Conservation (phyloP, 2,329 filamentous ascomycete genomes). For the Pestalotiopsis sp. region DNA sequence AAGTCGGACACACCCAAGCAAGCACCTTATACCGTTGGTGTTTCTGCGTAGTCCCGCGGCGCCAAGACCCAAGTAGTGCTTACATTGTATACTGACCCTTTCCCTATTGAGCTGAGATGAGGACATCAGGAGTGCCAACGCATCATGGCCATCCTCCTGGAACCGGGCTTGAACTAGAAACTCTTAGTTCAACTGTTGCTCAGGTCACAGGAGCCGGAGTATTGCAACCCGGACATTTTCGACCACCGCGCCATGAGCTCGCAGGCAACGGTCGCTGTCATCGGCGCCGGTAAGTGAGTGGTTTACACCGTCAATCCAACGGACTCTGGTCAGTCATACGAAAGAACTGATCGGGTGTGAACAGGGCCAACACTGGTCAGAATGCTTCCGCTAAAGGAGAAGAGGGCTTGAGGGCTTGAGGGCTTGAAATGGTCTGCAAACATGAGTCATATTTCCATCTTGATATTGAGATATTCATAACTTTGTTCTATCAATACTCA, state of each 20-base stretch:
- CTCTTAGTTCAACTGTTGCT: background rate
- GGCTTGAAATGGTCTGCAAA: background rate
- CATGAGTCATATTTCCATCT: background rate
- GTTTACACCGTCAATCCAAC: background rate
- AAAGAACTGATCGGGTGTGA: background rate
- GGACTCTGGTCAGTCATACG: background rate
- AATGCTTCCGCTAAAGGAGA: constrained; percentile 19
- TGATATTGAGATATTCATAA: background rate
- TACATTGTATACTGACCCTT: background rate
- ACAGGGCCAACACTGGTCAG: constrained; percentile 13
- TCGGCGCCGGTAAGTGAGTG: constrained; percentile 23
- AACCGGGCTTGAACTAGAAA: too few relatives aligned
- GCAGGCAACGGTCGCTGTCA: constrained; percentile 23
- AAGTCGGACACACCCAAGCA: too few relatives aligned
- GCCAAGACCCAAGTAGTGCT: background rate
- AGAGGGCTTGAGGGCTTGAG: constrained; percentile 8
- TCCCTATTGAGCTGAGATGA: background rate
- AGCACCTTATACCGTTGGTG: too few relatives aligned
- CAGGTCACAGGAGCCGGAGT: background rate
- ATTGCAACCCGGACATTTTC: background rate
- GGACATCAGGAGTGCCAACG: background rate
- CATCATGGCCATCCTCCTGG: background rate
- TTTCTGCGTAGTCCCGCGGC: too few relatives aligned
- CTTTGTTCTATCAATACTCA: background rate
- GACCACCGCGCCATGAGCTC: background rate